Base-by-base conservation (phyloP, 2,329 filamentous ascomycete species). In the Aspergillus felis region DNA sequence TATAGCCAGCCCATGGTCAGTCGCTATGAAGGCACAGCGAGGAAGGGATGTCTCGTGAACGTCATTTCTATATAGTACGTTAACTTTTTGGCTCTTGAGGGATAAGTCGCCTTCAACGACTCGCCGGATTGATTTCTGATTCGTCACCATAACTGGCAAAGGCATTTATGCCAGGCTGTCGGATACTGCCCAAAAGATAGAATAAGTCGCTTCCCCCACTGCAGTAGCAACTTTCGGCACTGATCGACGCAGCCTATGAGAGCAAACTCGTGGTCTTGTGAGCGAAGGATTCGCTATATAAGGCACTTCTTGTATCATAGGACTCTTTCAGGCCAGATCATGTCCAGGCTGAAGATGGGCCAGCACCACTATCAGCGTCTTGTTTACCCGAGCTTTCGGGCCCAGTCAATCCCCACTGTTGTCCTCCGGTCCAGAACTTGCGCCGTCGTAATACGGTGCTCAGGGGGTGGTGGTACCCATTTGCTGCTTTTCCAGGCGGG, bases 401-500 rank as follows among this genome's bases (percentile, higher is more conserved):
- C 64, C 9, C 53, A 28, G 25, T 57, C 56, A 50, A 57, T 55
- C n/a, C 52, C 51, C 57, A 63, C 57, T 2, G 65, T 65, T 29
- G 64, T 51, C 25, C 61, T 55, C 38, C 61, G 65, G 47, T 62
- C 53, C 3, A 62, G 60, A 10, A 60, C 44, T 41, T 62, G 28
- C 12, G 29, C 54, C 4, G 66, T 70, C 1, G 65, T 67, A 14
- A 68, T 56, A 20, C 60, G 62, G n/a, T 69, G 54, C 35, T 69
- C 65, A 7, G 67, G 67, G 5, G 55, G 44, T 27, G 54, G 47
- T 24, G 61, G 63, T 22, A 60, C 57, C 41, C 55, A 87, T 59
- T 83, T 77, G 47, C 77, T 73, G 64, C 84, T 87, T 71, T 79
- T 73, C 22, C 22, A 22, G 1, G 87, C 85, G 60, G 75, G 82